These are phyloP conservation scores for Proliferodiscus dingleyae DNA, from an alignment of 2,329 filamentous ascomycete genomes.

Conservation along the genomic window DNA sequence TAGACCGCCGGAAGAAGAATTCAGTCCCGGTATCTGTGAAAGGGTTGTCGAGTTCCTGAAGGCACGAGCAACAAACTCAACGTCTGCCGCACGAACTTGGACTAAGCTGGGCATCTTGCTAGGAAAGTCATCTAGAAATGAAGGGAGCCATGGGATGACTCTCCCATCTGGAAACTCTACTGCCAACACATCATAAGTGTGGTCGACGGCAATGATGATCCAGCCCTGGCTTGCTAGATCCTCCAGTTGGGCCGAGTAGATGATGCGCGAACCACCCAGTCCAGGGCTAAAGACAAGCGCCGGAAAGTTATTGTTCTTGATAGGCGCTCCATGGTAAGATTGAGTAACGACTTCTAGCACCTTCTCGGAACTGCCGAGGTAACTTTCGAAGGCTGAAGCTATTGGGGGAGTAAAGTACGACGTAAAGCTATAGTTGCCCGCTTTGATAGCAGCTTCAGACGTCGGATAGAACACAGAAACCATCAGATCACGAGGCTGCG, in stretches of 20 bases:
- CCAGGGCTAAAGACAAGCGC: constrained; percentile 31
- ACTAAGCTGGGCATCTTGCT: constrained; percentile 11
- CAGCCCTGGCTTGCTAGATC: constrained; percentile 31
- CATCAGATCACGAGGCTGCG: constrained; percentile 12
- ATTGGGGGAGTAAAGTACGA: constrained; percentile 1
- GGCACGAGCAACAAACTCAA: constrained; percentile 6
- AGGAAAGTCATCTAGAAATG: constrained; percentile 5
- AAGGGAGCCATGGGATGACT: neutral
- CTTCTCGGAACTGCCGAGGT: neutral
- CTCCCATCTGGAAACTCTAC: constrained; percentile 30
- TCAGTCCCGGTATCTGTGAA: constrained; percentile 10
- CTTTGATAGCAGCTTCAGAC: neutral
- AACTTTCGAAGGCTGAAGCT: neutral
- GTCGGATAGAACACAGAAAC: constrained; percentile 19
- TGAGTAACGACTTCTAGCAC: constrained; percentile 1
- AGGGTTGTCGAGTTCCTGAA: too few species aligned
- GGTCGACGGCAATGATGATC: constrained; percentile 32
- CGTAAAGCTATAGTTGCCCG: constrained; percentile 5
- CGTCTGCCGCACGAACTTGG: constrained; percentile 15
- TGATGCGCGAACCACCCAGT: constrained; percentile 12
- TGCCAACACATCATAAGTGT: constrained; percentile 29
- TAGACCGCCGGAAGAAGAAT: too few species aligned
- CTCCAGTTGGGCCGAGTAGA: constrained; percentile 26
- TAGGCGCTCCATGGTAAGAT: constrained; percentile 6
- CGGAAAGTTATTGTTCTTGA: constrained; percentile 11